These are phyloP conservation scores for Volvox reticuliferus DNA, from an alignment of 139 green algal genomes.

Conservation along the genomic window DNA sequence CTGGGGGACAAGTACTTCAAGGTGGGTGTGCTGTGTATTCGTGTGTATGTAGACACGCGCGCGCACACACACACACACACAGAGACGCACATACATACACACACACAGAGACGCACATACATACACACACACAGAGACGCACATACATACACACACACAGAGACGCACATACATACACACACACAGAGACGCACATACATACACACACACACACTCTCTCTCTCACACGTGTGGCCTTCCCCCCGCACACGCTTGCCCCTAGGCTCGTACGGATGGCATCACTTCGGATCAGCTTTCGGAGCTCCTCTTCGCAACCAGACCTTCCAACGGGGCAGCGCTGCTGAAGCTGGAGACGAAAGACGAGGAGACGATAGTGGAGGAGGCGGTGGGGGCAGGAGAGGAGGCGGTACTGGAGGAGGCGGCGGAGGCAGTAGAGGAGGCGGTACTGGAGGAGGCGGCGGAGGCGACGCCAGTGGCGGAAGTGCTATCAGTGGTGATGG, in stretches of 20 bases:
- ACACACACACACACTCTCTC: too few relatives aligned
- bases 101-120: too few relatives aligned
- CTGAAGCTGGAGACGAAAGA: constrained; percentile 23
- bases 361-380: not conserved
- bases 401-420: too few relatives aligned
- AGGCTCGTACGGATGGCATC: constrained; percentile 32
- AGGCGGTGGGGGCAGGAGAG: too few relatives aligned
- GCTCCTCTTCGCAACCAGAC: constrained; percentile 60
- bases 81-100: not conserved
- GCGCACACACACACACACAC: too few relatives aligned
- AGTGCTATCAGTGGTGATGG: too few relatives aligned
- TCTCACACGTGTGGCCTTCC: not conserved
- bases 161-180: not conserved
- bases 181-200: not conserved
- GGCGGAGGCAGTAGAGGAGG: not conserved
- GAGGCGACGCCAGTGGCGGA: not conserved
- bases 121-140: not conserved
- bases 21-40: not conserved
- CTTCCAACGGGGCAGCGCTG: constrained; percentile 56
- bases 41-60: not conserved
- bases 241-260: not conserved
- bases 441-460: too few relatives aligned
- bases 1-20: constrained; percentile 66
- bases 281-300: constrained; percentile 49
- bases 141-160: not conserved